A percentile compares a stretch with the other conserved stretches of the same genome.
phyloP scores from a whole-genome alignment of 2,329 filamentous ascomycete species.

The Colletotrichum sp. region DNA sequence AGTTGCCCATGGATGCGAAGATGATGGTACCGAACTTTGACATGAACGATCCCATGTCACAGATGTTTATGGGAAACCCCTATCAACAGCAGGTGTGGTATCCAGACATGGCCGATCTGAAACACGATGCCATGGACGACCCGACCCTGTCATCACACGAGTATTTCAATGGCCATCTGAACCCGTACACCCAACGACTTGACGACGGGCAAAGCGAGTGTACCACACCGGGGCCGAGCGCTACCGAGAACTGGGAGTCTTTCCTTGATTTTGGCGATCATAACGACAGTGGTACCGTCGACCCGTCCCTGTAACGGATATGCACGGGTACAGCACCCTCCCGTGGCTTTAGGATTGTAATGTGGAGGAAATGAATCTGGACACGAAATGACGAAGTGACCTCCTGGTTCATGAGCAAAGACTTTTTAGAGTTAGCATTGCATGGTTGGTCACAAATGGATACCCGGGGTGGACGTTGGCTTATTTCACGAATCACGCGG shows the following conservation, averaged over 20 bases:
- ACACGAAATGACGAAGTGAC: conserved; percentile 1
- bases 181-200: conserved; percentile 3
- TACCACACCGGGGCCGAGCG: background rate
- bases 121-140: background rate
- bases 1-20: conserved; percentile 47
- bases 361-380: conserved; percentile 12
- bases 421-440: conserved; percentile 23
- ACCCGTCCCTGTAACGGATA: background rate
- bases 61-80: conserved; percentile 16
- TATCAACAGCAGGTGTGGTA: conserved; percentile 4
- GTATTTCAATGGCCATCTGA: conserved; percentile 9
- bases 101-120: conserved; percentile 1
- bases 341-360: conserved; percentile 28
- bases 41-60: conserved; percentile 28
- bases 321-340: background rate
- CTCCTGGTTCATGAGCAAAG: conserved; percentile 10
- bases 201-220: background rate
- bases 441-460: conserved; percentile 15
- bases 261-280: conserved; percentile 24
- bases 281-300: background rate
- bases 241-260: conserved; percentile 5
- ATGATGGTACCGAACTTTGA: conserved; percentile 42
- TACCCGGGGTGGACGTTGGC: conserved; percentile 5
- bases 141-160: background rate
- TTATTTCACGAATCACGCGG: background rate